phyloP scores from a whole-genome alignment of 345 rosid genomes.

The Gossypium herbaceum region DNA sequence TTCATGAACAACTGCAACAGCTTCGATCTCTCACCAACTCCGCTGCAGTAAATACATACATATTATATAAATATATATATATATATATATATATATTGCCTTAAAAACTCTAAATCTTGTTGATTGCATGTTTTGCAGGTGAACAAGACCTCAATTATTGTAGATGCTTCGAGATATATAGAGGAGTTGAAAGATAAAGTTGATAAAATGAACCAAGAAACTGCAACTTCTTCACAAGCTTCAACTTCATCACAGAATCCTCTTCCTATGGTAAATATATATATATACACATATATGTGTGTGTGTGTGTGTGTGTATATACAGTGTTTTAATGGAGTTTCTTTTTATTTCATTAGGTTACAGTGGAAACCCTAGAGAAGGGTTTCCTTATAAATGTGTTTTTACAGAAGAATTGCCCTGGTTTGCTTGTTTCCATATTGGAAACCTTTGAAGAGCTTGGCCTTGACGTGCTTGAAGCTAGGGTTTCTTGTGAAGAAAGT shows the following conservation, averaged over 20 bases:
- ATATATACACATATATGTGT: no score
- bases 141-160: slow-evolving; percentile 44
- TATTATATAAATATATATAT: no score
- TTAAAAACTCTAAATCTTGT: slow-evolving; percentile 3
- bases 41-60: slow-evolving; percentile 32
- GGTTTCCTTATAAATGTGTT: slow-evolving; percentile 55
- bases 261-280: slow-evolving; percentile 33
- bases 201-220: slow-evolving; percentile 38
- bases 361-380: slow-evolving; percentile 52
- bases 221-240: slow-evolving; percentile 21
- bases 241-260: slow-evolving; percentile 26
- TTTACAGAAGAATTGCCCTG: slow-evolving; percentile 43
- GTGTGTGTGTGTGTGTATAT: no score
- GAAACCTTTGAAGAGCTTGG: slow-evolving; percentile 61
- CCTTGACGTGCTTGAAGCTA: slow-evolving; percentile 58
- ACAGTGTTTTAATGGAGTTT: no score
- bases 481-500: slow-evolving; percentile 51
- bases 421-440: slow-evolving; percentile 53
- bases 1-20: slow-evolving; percentile 30
- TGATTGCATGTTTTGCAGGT: slow-evolving; percentile 26
- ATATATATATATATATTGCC: background rate
- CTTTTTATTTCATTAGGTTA: slow-evolving; percentile 31
- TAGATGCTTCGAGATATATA: slow-evolving; percentile 50
- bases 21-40: slow-evolving; percentile 52
- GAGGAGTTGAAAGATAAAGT: slow-evolving; percentile 51